A percentile compares a stretch with the other conserved stretches of the same genome.
Conservation (phyloP, 495 filamentous ascomycete species). For the Gamarada debralockiae region DNA sequence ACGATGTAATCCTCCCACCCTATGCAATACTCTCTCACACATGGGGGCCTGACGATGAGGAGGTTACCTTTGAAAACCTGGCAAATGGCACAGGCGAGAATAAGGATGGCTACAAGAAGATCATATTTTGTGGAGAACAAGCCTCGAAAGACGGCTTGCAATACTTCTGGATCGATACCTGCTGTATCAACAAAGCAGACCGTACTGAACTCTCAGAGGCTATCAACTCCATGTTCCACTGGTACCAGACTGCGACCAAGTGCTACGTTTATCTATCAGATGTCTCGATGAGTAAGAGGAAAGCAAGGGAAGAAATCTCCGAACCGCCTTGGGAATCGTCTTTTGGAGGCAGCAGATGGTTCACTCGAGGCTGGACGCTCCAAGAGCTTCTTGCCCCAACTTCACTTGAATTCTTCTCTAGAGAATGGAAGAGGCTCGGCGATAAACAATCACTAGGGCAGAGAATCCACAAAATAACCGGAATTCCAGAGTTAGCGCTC, state of each 20-base stretch:
- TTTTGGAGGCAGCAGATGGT: neutral
- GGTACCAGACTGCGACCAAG: too few relatives aligned
- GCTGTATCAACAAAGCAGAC: too few relatives aligned
- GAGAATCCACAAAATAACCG: constrained; percentile 10
- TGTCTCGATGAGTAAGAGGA: too few relatives aligned
- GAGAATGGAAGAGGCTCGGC: constrained; percentile 23
- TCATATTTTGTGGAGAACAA: too few relatives aligned
- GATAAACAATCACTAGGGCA: constrained; percentile 22
- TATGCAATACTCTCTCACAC: constrained; percentile 25
- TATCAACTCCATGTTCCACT: too few relatives aligned
- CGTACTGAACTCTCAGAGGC: too few relatives aligned
- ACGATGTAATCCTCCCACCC: constrained; percentile 15
- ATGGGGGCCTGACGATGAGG: constrained; percentile 21
- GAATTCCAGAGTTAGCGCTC: constrained; percentile 21
- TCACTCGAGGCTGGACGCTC: too few relatives aligned
- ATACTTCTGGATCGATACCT: too few relatives aligned
- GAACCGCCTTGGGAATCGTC: constrained; percentile 4
- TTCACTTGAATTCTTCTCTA: constrained; percentile 28
- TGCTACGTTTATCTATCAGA: too few relatives aligned
- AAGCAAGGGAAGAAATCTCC: constrained; percentile 2
- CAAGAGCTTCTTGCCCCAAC: neutral
- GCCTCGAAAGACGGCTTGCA: too few relatives aligned
- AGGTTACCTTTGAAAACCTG: constrained; percentile 26
- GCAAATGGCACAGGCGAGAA: neutral
- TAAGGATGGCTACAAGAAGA: constrained; percentile 15